Percentiles rank a stretch among this genome's conserved stretches.
Evolutionary conservation across 495 filamentous ascomycete species (phyloP).

Genomic region (Penicillium soppii): DNA sequence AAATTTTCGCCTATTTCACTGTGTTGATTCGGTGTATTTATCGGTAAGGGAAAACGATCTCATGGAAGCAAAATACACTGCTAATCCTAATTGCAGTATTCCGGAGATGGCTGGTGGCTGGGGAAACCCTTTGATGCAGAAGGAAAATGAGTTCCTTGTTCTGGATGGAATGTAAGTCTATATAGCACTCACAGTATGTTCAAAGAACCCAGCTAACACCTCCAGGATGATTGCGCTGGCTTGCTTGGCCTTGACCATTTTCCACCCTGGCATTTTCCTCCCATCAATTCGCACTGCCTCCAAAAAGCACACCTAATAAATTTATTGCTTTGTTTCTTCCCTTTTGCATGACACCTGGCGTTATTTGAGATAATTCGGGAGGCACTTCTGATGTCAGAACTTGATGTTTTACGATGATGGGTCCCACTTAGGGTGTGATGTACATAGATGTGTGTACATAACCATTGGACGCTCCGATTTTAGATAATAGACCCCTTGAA

Average conservation of each 20-base stretch:
- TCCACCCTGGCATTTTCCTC: constrained; percentile 52
- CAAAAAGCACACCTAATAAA: constrained; percentile 21
- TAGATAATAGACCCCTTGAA: too few relatives aligned
- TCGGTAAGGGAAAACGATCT: constrained; percentile 37
- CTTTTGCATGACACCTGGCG: neutral
- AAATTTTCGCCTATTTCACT: constrained; percentile 56
- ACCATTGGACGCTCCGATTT: too few relatives aligned
- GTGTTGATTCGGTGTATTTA: constrained; percentile 69
- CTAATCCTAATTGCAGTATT: constrained; percentile 35
- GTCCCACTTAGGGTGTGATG: neutral
- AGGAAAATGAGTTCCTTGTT: constrained; percentile 59
- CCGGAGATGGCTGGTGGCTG: constrained; percentile 66
- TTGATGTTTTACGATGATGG: neutral
- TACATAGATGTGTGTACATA: too few relatives aligned
- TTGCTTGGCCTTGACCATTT: constrained; percentile 42
- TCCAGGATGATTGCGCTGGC: constrained; percentile 52
- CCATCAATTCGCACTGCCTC: constrained; percentile 38
- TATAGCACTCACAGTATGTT: neutral
- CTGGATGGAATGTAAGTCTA: constrained; percentile 56
- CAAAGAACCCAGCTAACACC: neutral
- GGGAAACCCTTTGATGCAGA: constrained; percentile 64
- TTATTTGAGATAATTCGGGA: neutral
- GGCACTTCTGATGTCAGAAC: neutral
- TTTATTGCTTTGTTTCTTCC: neutral
- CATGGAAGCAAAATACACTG: neutral